Conservation (phyloP, 805 yeast genomes). For the Wickerhamomyces canadensis region DNA sequence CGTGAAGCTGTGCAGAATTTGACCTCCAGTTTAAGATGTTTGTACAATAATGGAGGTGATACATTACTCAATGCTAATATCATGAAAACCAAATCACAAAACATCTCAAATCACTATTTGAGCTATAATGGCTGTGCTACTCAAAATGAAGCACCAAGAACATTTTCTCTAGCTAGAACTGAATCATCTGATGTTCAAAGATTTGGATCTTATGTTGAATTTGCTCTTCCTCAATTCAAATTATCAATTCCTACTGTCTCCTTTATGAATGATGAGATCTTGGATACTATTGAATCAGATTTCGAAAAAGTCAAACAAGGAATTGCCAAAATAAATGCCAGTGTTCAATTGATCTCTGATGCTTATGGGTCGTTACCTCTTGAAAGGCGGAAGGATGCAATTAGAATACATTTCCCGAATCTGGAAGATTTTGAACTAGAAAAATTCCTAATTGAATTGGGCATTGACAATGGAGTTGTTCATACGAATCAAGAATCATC, state of each 20-base stretch:
- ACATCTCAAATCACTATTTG: conserved; percentile 11
- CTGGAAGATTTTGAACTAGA: conserved; percentile 57
- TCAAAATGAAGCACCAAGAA: conserved; percentile 25
- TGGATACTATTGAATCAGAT: conserved; percentile 33
- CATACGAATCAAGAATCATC: conserved; percentile 27
- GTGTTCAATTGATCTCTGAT: conserved; percentile 41
- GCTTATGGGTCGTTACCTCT: conserved; percentile 63
- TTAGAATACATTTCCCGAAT: conserved; percentile 68
- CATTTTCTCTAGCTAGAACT: conserved; percentile 30
- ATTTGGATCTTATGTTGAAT: conserved; percentile 53
- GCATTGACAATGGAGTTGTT: conserved; percentile 53
- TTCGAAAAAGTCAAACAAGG: conserved; percentile 33
- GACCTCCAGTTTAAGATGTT: conserved; percentile 42
- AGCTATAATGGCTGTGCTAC: conserved; percentile 21
- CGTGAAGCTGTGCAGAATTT: conserved; percentile 56
- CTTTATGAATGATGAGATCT: conserved; percentile 40
- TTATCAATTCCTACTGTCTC: conserved; percentile 33
- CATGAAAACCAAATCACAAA: conserved; percentile 7
- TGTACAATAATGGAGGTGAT: conserved; percentile 28
- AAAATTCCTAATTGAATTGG: conserved; percentile 49
- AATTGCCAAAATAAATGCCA: conserved; percentile 37
- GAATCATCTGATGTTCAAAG: conserved; percentile 25
- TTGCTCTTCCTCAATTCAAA: conserved; percentile 38
- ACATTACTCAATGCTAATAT: conserved; percentile 17
- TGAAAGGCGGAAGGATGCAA: conserved; percentile 35